phyloP scores from a whole-genome alignment of 2,329 filamentous ascomycete genomes.

The Hymenoscyphus albidus region DNA sequence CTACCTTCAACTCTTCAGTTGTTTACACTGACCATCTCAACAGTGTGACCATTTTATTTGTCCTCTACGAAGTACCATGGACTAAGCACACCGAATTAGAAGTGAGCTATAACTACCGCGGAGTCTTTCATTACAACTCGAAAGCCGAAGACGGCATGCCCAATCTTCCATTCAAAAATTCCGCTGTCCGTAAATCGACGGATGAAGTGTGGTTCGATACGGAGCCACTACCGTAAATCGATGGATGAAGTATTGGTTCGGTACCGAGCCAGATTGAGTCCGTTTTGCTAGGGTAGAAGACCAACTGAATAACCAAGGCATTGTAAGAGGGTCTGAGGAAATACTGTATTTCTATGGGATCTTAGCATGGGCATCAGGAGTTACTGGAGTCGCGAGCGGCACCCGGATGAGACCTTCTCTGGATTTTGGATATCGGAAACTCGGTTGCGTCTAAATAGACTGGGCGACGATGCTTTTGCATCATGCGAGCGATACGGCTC shows the following conservation, averaged over 20 bases:
- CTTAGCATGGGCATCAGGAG: not conserved
- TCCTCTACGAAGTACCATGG: conserved; percentile 12
- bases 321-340: not conserved
- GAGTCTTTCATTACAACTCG: conserved; percentile 17
- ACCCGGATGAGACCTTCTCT: not conserved
- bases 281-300: not conserved
- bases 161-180: conserved; percentile 20
- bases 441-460: not conserved
- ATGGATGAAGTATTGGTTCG: conserved; percentile 17
- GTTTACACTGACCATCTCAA: conserved; percentile 9
- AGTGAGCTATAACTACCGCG: conserved; percentile 11
- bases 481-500: not conserved
- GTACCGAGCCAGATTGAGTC: conserved; percentile 20
- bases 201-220: conserved; percentile 18
- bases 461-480: not conserved
- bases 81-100: conserved; percentile 8
- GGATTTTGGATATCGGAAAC: not conserved
- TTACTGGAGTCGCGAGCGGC: not conserved
- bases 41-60: conserved; percentile 19
- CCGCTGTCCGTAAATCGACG: conserved; percentile 13
- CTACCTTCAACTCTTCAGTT: not conserved
- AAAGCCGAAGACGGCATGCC: conserved; percentile 21
- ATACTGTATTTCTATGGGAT: not conserved
- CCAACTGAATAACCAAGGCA: not conserved
- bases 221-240: conserved; percentile 23